Evolutionary conservation across 1,284 basidiomycete genomes (phyloP).

Genomic region (Rhodotorula sp.): DNA sequence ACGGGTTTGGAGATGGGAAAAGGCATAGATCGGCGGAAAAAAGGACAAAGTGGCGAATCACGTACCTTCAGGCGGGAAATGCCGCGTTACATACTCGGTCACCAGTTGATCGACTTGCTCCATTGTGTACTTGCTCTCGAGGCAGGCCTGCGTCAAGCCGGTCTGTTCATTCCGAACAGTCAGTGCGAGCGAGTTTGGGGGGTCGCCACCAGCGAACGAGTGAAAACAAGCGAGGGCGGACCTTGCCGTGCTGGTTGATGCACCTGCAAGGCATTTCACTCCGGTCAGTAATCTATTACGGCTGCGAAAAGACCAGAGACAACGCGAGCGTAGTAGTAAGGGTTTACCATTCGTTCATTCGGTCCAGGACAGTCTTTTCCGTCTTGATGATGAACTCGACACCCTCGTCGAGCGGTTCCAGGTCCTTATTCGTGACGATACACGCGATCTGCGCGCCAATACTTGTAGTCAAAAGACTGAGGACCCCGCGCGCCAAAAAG

Average conservation of each 20-base stretch:
- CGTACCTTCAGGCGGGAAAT: slow-evolving; percentile 37
- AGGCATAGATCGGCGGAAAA: background rate
- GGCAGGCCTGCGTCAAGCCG: slow-evolving; percentile 41
- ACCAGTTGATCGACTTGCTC: slow-evolving; percentile 41
- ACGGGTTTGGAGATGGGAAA: background rate
- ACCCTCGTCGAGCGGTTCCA: slow-evolving; percentile 56
- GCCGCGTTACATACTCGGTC: slow-evolving; percentile 47
- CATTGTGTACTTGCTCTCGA: slow-evolving; percentile 33
- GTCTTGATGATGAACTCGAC: slow-evolving; percentile 56
- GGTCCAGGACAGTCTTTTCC: slow-evolving; percentile 53
- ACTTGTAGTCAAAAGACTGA: background rate
- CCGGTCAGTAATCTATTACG: slow-evolving; percentile 41
- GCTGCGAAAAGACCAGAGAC: background rate
- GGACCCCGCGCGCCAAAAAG: background rate
- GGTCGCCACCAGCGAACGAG: no score
- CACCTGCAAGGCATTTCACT: slow-evolving; percentile 39
- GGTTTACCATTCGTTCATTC: slow-evolving; percentile 44
- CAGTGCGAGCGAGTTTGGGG: no score
- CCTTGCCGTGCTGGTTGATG: slow-evolving; percentile 43
- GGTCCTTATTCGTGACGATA: slow-evolving; percentile 55
- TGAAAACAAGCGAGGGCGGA: background rate
- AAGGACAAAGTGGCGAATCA: background rate
- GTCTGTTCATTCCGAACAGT: slow-evolving; percentile 22
- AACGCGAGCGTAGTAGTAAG: background rate
- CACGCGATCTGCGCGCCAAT: slow-evolving; percentile 45